Conservation (phyloP, 768 basidiomycete species). For the Lepiota subincarnata region DNA sequence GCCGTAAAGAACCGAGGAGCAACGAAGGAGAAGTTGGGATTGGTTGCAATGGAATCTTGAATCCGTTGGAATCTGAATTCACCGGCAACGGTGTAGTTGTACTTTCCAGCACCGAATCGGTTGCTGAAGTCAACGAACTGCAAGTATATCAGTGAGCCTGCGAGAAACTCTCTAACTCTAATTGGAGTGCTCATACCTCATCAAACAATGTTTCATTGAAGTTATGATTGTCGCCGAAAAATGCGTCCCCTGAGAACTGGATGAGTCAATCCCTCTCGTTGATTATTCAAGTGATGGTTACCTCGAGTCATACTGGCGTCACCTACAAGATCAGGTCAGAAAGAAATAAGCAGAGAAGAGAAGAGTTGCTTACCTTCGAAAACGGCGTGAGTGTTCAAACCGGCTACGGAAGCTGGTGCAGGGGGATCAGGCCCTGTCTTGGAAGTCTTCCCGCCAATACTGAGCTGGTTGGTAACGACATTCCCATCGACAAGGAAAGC, state of each 20-base stretch:
- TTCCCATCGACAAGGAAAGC: conserved; percentile 17
- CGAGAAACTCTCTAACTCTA: not conserved
- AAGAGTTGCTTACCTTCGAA: conserved; percentile 9
- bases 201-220: conserved; percentile 19
- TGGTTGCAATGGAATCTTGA: conserved; percentile 19
- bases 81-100: conserved; percentile 17
- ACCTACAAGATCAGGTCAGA: not conserved
- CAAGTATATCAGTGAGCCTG: not conserved
- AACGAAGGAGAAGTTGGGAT: conserved; percentile 17
- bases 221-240: conserved; percentile 19
- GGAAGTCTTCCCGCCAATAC: conserved; percentile 16
- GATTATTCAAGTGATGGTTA: not conserved
- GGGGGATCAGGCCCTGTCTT: conserved; percentile 16
- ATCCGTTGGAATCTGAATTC: conserved; percentile 17
- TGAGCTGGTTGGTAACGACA: conserved; percentile 13
- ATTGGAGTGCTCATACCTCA: conserved; percentile 7
- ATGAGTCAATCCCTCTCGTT: not conserved
- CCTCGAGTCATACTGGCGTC: conserved; percentile 15
- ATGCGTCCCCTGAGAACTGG: conserved; percentile 12
- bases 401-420: conserved; percentile 16
- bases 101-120: conserved; percentile 19
- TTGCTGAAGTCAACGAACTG: conserved; percentile 19
- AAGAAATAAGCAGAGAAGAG: no score
- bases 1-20: conserved; percentile 19
- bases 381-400: conserved; percentile 17